Evolutionary conservation across 345 rosid genomes (phyloP), one percentile per base, ranked within the genome.

Genomic region (thale cress (Arabidopsis thaliana)): DNA sequence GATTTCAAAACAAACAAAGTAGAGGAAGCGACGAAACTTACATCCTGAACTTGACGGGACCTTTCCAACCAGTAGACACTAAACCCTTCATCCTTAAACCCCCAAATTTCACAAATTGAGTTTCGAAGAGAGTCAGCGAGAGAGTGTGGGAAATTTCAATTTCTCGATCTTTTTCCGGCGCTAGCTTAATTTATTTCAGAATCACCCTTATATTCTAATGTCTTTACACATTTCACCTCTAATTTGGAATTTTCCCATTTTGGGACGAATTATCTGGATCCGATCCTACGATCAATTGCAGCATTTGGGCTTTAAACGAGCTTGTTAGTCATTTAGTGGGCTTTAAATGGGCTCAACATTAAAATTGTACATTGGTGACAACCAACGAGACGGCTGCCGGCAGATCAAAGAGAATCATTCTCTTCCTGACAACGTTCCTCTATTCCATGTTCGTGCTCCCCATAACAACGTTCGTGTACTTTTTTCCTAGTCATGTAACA

Each of bases 31-130:
- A 25, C 6, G 58, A 48, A 55, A 63, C 93, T 82, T 48, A 93
- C 97, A 93, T 93, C 71, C 86, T 86, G 87, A 93, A 93, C 81
- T 89, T 93, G 69, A 89, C 81, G 20, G 98, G 90, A 24, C 62
- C 76, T 71, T 71, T 77, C 80, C 71, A 77, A 8, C 59, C 59
- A 77, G 10, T 37, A 12, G 71, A 77, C 8, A 71, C 71, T 32
- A 84, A 60, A 30, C 51, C 51, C 52, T 78, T 78, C 81, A 78
- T 74, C 34, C 7, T 9, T 71, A 71, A 48, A 24, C 30, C 28
- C 51, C 51, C 20, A 16, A 20, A 42, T 61, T 69, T 51, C 68
- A 36, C 59, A 16, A 50, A 53, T 62, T 69, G 65, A 42, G 57
- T 13, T 48, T 37, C 48, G 12, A 9, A 23, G 6, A 30, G 55